Conservation (phyloP, 441 rosid species). For the Adansonia gregorii region DNA sequence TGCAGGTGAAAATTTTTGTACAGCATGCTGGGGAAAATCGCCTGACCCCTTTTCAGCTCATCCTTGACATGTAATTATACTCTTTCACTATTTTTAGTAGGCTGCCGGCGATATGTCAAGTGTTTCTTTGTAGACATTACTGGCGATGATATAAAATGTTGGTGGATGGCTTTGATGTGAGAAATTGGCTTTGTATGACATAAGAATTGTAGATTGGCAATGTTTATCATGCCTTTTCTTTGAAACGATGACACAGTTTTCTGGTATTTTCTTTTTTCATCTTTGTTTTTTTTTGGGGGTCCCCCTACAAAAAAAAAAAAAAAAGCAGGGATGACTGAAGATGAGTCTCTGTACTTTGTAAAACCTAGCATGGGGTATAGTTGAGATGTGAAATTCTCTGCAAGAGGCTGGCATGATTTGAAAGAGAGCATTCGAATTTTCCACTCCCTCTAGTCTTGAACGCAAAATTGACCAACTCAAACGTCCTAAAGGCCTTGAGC, state of each 20-base stretch:
- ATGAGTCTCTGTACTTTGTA: no score
- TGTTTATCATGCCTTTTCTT: background rate
- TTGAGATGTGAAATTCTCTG: no score
- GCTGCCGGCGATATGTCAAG: conserved; percentile 12
- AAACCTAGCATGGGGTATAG: no score
- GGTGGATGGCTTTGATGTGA: conserved; percentile 22
- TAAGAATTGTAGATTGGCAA: background rate
- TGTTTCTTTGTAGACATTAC: conserved; percentile 15
- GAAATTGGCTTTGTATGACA: conserved; percentile 24
- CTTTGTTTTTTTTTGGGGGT: no score
- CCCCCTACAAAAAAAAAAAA: no score
- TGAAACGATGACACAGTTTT: background rate
- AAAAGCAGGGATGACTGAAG: no score
- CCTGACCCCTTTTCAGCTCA: conserved; percentile 52
- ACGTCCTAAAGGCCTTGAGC: no score
- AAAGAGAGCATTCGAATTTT: no score
- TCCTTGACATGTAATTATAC: conserved; percentile 59
- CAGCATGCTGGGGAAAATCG: conserved; percentile 41
- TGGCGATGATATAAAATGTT: conserved; percentile 19
- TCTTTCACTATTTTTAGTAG: conserved; percentile 32
- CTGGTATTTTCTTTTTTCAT: no score
- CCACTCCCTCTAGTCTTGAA: no score
- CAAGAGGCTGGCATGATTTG: no score
- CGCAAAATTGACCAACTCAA: no score
- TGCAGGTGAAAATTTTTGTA: conserved; percentile 34